Evolutionary conservation across 768 basidiomycete genomes (phyloP).

Genomic region (Phylloporus rhodoxanthus): DNA sequence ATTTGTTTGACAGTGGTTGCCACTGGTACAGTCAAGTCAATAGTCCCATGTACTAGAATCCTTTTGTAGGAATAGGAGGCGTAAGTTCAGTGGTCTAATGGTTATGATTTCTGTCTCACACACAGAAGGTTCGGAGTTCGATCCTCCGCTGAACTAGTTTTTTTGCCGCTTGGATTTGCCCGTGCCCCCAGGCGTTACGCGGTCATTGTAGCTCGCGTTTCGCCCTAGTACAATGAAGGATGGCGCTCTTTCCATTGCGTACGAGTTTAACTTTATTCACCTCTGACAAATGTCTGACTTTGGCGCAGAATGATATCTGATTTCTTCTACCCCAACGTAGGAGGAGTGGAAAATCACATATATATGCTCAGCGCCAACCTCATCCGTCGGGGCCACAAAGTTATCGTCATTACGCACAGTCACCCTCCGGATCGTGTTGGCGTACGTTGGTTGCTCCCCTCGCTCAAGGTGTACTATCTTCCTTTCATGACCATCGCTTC

Average conservation of each 20-base stretch:
- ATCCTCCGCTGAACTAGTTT: constrained; percentile 33
- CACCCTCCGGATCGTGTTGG: constrained; percentile 83
- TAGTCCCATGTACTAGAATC: too few relatives aligned
- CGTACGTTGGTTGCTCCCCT: constrained; percentile 81
- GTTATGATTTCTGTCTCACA: constrained; percentile 37
- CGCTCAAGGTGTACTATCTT: constrained; percentile 90
- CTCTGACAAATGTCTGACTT: neutral
- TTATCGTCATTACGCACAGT: constrained; percentile 92
- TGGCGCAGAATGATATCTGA: constrained; percentile 82
- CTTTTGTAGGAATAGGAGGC: neutral
- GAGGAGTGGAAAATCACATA: constrained; percentile 95
- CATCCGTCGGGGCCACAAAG: constrained; percentile 80
- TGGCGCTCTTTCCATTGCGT: constrained; percentile 28
- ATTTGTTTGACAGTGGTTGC: too few relatives aligned
- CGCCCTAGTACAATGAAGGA: constrained; percentile 19
- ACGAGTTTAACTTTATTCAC: neutral
- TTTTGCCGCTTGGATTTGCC: constrained; percentile 1
- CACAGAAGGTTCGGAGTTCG: constrained; percentile 35
- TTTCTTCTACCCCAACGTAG: constrained; percentile 92
- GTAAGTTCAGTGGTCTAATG: constrained; percentile 34
- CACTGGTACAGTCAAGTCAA: too few relatives aligned
- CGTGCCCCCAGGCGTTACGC: too few relatives aligned
- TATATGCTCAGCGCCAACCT: constrained; percentile 87
- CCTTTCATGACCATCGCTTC: constrained; percentile 86
- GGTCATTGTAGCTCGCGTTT: neutral